phyloP scores from a whole-genome alignment of 805 yeast species.

The Yarrowia yakushimensis region DNA sequence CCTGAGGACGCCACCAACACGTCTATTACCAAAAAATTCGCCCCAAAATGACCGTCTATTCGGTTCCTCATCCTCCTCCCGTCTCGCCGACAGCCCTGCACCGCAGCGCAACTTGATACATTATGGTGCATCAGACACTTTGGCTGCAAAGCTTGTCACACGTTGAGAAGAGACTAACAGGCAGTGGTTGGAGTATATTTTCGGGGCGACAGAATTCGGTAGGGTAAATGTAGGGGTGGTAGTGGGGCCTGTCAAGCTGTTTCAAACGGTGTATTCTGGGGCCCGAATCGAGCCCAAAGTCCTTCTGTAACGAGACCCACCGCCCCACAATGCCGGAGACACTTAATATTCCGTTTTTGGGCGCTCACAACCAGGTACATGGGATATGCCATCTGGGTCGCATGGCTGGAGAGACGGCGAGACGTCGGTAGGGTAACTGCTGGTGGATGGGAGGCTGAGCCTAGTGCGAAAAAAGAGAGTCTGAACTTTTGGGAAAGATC shows the following conservation, averaged over 20 bases:
- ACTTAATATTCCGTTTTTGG: conserved; percentile 10
- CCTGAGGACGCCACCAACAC: too few relatives aligned
- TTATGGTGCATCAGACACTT: neutral
- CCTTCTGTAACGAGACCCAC: neutral
- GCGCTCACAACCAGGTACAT: neutral
- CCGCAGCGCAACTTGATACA: conserved; percentile 2
- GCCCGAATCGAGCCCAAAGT: too few relatives aligned
- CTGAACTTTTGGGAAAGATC: too few relatives aligned
- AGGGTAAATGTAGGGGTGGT: neutral
- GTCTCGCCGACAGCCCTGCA: neutral
- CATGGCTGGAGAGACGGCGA: too few relatives aligned
- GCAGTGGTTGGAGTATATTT: conserved; percentile 12
- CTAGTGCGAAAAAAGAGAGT: neutral
- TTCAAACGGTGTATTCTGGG: too few relatives aligned
- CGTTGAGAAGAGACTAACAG: neutral
- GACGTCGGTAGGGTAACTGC: too few relatives aligned
- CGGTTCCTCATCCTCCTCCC: too few relatives aligned
- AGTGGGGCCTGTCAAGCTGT: too few relatives aligned
- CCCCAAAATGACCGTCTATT: too few relatives aligned
- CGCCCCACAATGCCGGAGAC: neutral
- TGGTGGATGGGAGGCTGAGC: neutral
- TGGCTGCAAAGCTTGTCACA: conserved; percentile 21
- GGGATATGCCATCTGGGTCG: conserved; percentile 5
- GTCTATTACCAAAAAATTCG: too few relatives aligned
- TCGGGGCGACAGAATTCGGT: too few relatives aligned